phyloP scores from a whole-genome alignment of 2,329 filamentous ascomycete genomes.

The Fusarium miscanthi region DNA sequence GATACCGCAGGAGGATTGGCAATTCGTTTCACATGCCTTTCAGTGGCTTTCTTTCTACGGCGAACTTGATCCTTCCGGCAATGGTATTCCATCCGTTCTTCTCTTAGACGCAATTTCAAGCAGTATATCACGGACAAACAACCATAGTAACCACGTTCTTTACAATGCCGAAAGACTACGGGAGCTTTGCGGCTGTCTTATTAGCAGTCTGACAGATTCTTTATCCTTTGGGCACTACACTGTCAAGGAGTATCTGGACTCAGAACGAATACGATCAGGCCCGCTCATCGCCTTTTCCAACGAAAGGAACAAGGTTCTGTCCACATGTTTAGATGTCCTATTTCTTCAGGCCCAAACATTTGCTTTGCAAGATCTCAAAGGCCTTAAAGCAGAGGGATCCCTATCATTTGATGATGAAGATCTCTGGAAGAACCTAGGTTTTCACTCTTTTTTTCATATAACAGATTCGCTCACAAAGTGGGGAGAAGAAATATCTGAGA shows the following conservation, averaged over 20 bases:
- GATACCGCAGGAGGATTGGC: accelerated
- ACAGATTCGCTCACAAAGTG: accelerated
- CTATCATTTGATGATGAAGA: accelerated
- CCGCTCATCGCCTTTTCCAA: accelerated
- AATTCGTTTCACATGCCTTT: not conserved
- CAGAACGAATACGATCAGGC: accelerated
- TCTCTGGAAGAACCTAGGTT: accelerated
- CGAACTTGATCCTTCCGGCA: accelerated
- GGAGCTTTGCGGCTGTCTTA: not conserved
- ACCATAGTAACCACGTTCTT: accelerated
- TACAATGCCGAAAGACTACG: not conserved
- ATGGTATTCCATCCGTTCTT: accelerated
- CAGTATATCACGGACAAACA: not conserved
- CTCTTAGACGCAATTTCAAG: accelerated
- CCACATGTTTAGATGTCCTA: accelerated
- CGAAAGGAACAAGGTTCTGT: accelerated
- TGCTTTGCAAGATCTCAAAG: accelerated
- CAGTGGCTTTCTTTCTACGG: not conserved
- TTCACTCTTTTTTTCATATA: accelerated
- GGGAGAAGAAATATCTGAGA: accelerated
- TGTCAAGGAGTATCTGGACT: not conserved
- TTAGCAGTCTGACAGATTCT: accelerated
- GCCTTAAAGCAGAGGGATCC: accelerated
- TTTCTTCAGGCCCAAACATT: accelerated
- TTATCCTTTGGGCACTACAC: not conserved